phyloP scores from a whole-genome alignment of 2,329 filamentous ascomycete species.

The Cercospora berteroae region DNA sequence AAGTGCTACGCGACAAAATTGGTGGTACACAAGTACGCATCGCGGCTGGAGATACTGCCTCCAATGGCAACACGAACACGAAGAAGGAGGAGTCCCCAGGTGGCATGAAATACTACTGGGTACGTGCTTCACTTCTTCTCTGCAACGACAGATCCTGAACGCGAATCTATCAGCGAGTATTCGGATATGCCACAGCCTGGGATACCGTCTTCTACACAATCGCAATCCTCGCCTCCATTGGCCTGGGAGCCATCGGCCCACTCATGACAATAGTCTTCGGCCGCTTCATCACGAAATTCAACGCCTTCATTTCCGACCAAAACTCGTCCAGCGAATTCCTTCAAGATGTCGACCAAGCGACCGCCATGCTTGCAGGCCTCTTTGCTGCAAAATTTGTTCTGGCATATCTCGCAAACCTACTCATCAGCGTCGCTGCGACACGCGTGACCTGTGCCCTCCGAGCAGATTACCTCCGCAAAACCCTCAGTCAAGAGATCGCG shows the following conservation, averaged over 20 bases:
- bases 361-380: slow-evolving; percentile 35
- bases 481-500: slow-evolving; percentile 65
- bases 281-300: background rate
- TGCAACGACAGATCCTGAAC: background rate
- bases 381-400: slow-evolving; percentile 65
- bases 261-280: background rate
- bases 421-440: slow-evolving; percentile 52
- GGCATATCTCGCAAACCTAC: slow-evolving; percentile 53
- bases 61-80: background rate
- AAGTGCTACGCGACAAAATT: background rate
- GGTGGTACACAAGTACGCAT: background rate
- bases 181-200: background rate
- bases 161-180: background rate
- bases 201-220: background rate
- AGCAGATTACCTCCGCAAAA: slow-evolving; percentile 61
- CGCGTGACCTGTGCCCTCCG: slow-evolving; percentile 52
- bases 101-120: background rate
- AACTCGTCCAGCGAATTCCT: background rate
- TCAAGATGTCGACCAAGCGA: slow-evolving; percentile 47
- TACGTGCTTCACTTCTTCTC: background rate
- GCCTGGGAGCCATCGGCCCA: background rate
- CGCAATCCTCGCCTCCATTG: background rate
- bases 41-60: background rate
- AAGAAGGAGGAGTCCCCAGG: background rate
- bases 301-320: background rate